Conservation (phyloP, 2,329 filamentous ascomycete species). For the Trichoderma koningii region DNA sequence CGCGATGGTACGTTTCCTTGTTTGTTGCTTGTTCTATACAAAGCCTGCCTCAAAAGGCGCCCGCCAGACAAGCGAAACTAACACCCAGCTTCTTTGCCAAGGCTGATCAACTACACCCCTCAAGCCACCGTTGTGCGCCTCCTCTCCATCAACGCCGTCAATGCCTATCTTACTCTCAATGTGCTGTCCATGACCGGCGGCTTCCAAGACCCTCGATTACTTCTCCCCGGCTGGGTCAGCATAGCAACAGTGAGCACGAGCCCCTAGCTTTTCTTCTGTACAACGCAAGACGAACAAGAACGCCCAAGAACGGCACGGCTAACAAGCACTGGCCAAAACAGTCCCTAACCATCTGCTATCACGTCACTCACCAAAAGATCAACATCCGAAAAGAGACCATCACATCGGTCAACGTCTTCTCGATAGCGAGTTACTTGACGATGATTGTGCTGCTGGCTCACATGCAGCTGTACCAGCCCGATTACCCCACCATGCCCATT, state of each 20-base stretch:
- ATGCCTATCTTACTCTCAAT: constrained; percentile 73
- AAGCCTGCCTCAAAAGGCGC: not conserved
- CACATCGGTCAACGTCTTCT: constrained; percentile 76
- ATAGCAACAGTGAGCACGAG: constrained; percentile 65
- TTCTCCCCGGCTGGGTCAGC: constrained; percentile 76
- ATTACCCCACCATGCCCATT: constrained; percentile 62
- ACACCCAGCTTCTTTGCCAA: constrained; percentile 36
- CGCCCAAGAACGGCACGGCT: not conserved
- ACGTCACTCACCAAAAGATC: constrained; percentile 75
- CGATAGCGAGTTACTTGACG: constrained; percentile 73
- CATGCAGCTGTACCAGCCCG: constrained; percentile 62
- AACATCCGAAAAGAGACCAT: constrained; percentile 79
- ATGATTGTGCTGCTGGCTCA: constrained; percentile 70
- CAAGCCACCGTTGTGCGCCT: constrained; percentile 79
- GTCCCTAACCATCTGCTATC: constrained; percentile 74
- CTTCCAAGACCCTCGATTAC: constrained; percentile 67
- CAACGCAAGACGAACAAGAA: not conserved
- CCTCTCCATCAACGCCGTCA: constrained; percentile 71
- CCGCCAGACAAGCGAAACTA: not conserved
- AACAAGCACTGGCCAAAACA: constrained; percentile 35
- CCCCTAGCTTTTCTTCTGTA: not conserved
- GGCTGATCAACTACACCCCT: constrained; percentile 83
- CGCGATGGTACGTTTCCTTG: constrained; percentile 62
- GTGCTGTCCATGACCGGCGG: constrained; percentile 70
- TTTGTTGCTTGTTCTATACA: not conserved